Conservation (phyloP, 192 early-diverging fungal genomes). For the Paraglomus brasilianum region DNA sequence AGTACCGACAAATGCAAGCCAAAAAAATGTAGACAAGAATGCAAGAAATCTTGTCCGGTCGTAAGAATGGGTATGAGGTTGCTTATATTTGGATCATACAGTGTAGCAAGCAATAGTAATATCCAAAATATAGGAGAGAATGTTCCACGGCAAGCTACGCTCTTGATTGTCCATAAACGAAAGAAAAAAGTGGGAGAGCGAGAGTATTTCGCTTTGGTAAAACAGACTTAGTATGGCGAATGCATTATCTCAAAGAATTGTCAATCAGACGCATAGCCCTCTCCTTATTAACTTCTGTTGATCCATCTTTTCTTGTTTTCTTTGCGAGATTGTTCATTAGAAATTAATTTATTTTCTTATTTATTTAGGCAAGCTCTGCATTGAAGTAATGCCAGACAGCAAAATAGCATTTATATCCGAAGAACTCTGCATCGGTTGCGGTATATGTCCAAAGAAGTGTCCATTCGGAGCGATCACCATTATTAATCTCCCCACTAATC, state of each 20-base stretch:
- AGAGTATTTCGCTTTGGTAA: background rate
- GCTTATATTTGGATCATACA: no score
- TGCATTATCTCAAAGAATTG: background rate
- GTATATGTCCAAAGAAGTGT: conserved; percentile 97
- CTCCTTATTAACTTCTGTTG: background rate
- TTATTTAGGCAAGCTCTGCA: conserved; percentile 82
- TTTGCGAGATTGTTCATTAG: background rate
- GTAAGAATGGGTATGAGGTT: conserved; percentile 96
- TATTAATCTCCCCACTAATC: conserved; percentile 95
- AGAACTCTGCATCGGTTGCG: conserved; percentile 96
- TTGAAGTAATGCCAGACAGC: conserved; percentile 81
- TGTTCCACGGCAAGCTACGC: background rate
- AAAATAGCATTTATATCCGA: conserved; percentile 95
- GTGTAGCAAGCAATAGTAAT: background rate
- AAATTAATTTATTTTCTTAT: conserved; percentile 1
- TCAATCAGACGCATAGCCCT: background rate
- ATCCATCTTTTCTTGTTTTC: background rate
- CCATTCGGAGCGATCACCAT: conserved; percentile 95
- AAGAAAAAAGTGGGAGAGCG: background rate
- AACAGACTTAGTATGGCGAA: no score
- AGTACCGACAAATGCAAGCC: conserved; percentile 95
- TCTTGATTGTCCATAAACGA: background rate
- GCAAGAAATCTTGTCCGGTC: conserved; percentile 95
- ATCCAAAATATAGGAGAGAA: background rate
- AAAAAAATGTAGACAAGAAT: conserved; percentile 98